A percentile compares a stretch with the other conserved stretches of the same genome.
These are phyloP conservation scores for Magnusiomyces paraingens DNA, from an alignment of 1,139 yeast genomes.

Conservation along the genomic window DNA sequence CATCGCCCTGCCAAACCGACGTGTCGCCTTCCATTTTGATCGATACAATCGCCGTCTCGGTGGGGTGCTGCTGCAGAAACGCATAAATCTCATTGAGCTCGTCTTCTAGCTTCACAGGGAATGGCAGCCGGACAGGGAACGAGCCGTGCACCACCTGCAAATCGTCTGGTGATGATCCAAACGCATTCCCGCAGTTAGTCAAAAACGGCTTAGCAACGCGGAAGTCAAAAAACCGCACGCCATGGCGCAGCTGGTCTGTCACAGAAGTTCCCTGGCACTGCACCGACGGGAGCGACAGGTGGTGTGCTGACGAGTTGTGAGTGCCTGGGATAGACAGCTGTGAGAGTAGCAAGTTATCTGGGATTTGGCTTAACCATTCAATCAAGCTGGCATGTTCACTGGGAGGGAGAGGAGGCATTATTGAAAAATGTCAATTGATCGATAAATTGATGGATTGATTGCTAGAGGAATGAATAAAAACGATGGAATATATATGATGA, in stretches of 20 bases:
- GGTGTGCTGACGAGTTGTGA: slow-evolving; percentile 63
- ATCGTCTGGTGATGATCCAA: slow-evolving; percentile 35
- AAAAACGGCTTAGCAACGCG: slow-evolving; percentile 57
- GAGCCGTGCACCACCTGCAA: slow-evolving; percentile 70
- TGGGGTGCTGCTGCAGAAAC: slow-evolving; percentile 46
- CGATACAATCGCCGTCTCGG: slow-evolving; percentile 63
- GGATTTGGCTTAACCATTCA: slow-evolving; percentile 51
- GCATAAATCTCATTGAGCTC: slow-evolving; percentile 52
- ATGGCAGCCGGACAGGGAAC: slow-evolving; percentile 62
- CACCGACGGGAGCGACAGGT: slow-evolving; percentile 70
- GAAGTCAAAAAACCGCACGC: slow-evolving; percentile 67
- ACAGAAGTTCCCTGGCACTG: slow-evolving; percentile 67
- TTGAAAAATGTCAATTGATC: not conserved
- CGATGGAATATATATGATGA: too few species aligned
- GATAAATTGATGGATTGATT: too few species aligned
- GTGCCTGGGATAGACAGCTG: slow-evolving; percentile 70
- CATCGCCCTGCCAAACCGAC: slow-evolving; percentile 54
- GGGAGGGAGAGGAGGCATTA: slow-evolving; percentile 14
- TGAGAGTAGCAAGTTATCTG: slow-evolving; percentile 48
- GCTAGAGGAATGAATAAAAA: too few species aligned
- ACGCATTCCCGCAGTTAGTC: slow-evolving; percentile 1
- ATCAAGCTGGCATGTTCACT: slow-evolving; percentile 10
- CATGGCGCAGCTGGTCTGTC: slow-evolving; percentile 58
- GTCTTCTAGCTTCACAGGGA: slow-evolving; percentile 46
- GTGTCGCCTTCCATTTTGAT: slow-evolving; percentile 67